phyloP scores from a whole-genome alignment of 768 basidiomycete genomes.

The Leccinum truebloodii region DNA sequence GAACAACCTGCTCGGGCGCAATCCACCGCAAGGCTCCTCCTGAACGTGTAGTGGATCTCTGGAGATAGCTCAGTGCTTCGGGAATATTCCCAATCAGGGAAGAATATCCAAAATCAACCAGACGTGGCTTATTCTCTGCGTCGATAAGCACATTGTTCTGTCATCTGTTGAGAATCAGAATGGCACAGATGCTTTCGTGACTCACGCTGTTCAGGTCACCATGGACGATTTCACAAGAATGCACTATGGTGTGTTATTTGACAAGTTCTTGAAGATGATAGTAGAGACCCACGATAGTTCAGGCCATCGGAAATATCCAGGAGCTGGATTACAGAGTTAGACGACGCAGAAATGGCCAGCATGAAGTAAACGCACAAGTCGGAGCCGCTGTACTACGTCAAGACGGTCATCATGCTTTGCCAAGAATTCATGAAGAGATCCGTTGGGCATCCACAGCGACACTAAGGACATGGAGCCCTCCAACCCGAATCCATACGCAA shows the following conservation, averaged over 20 bases:
- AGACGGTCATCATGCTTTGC: neutral
- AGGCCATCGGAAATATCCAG: neutral
- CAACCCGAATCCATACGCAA: neutral
- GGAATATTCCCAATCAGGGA: neutral
- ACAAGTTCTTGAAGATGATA: neutral
- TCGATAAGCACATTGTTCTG: conserved; percentile 7
- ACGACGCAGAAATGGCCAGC: neutral
- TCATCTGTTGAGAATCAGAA: neutral
- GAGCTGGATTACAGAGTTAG: neutral
- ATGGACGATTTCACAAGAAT: neutral
- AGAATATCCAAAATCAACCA: neutral
- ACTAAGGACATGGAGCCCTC: neutral
- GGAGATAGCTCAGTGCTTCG: neutral
- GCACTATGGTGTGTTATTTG: neutral
- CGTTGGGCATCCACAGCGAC: neutral
- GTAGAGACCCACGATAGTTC: neutral
- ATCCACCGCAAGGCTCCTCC: neutral
- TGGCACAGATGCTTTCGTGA: too few relatives aligned
- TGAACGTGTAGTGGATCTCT: neutral
- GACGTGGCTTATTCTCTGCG: neutral
- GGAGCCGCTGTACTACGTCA: neutral
- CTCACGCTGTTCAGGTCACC: conserved; percentile 2
- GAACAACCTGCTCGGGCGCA: neutral
- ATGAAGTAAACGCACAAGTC: neutral
- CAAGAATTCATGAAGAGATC: neutral